Evolutionary conservation across 192 early-diverging fungal species (phyloP), one percentile per base, ranked within the genome.

Genomic region (Chytriomyces sp.): DNA sequence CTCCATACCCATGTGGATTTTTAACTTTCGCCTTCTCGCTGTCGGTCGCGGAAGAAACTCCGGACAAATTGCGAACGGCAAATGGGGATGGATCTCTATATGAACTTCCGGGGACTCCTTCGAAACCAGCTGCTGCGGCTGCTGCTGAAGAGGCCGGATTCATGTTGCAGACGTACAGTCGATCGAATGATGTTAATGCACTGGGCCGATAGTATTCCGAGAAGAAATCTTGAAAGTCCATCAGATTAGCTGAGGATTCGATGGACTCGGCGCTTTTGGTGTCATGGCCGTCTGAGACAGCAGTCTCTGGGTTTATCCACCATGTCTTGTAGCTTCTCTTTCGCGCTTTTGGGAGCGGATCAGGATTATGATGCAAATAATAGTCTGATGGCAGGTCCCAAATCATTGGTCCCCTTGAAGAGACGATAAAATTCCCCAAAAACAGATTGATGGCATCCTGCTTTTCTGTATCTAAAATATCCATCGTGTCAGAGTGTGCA

Each of bases 401-500:
- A 8, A 96, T 78, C 13, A 67, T 77, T 65, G 85, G 79, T 7
- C 80, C 64, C 2, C 7, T 60, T 18, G 28, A n/a, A 26, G 18
- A 18, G 7, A 46, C 16, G 23, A n/a, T 10, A 78, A 87, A 94
- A 67, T 93, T 91, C 8, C 94, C 94, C 45, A 98, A 80, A 79
- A 97, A 97, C 7, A 81, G 67, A 61, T 96, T 96, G 70, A 99
- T 98, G 0, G 96, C 93, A 77, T 95, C 95, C 67, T 99, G 97
- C 76, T 97, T 97, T 80, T 99, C 97, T 53, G 93, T 91, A 85
- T 99, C 97, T 89, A 77, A 7, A 8, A 35, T 35, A 35, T 35
- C 16, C 43, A 16, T 11, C 75, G 75, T 75, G 16, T 9, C 45
- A 7, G 61, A 13, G 20, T 61, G 6, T 67, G 6, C n/a, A 18